Base-by-base conservation (phyloP, 1,284 basidiomycete species). In the Irpex rosettiformis region DNA sequence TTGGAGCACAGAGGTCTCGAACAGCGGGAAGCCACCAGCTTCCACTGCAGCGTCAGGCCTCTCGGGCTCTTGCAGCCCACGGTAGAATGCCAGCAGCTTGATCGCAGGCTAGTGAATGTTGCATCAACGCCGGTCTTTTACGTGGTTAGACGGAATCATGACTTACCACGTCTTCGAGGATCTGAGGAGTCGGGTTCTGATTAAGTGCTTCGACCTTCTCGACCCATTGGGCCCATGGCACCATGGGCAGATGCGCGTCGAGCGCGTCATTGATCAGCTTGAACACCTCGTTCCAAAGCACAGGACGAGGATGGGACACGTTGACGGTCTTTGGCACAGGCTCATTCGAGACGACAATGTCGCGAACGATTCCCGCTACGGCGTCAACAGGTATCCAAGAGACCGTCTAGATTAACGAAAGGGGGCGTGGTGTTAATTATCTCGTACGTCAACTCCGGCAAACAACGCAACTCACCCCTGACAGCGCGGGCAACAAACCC, bases 381-480 rank as follows among this genome's bases (percentile, higher is more conserved):
- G 58, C 58, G 25, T 64, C 63, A 18, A 63, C 53, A 3, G 65
- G 64, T 13, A 64, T 56, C 65, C 65, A 67, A 3, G 64, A 61
- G 3, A 65, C 56, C 8, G 40, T 30, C 65, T 66, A 28, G 54
- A 55, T 24, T 13, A 29, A 52, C 4, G 10, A 22, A 7, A 10
- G 13, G 7, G n/a, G n/a, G n/a, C n/a, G n/a, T n/a, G n/a, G 11
- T 7, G 48, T 28, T 13, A 24, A 13, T 27, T 51, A 29, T 6
- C 8, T 7, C 4, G 22, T 16, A 16, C 24, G 11, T 28, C 11
- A 51, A 8, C 25, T 24, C n/a, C 25, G 6, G 13, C 3, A 4
- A 16, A 13, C 3, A 21, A 49, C 28, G 27, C 18, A 37, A 33
- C 66, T 56, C 53, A 73, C 70, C 1, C 33, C 54, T 33, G 66